These are phyloP conservation scores for Magnolia officinalis DNA, from an alignment of 164 flowering plant genomes.

Conservation along the genomic window DNA sequence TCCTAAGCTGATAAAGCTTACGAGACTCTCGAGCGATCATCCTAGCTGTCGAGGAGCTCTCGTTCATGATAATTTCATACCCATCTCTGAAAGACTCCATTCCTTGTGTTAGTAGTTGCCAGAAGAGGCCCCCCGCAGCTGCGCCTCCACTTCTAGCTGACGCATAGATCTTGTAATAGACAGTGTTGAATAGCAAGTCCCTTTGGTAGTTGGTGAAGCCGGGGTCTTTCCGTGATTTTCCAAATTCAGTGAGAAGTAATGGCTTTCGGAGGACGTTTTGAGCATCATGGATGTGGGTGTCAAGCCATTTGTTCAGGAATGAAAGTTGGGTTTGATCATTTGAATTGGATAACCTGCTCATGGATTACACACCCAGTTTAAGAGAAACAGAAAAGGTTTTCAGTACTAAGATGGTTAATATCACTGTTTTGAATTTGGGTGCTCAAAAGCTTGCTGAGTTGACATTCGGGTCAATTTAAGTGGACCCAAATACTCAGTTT, in stretches of 20 bases:
- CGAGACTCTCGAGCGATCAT: conserved; percentile 53
- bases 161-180: conserved; percentile 45
- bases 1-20: conserved; percentile 38
- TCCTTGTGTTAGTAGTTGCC: conserved; percentile 68
- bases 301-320: conserved; percentile 58
- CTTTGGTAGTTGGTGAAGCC: conserved; percentile 39
- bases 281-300: conserved; percentile 59
- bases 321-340: conserved; percentile 46
- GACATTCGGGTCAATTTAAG: background rate
- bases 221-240: conserved; percentile 51
- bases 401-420: background rate
- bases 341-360: conserved; percentile 47
- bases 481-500: no score
- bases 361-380: background rate
- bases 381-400: background rate
- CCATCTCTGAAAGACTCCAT: conserved; percentile 73
- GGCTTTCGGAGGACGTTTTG: conserved; percentile 60
- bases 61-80: conserved; percentile 56
- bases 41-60: conserved; percentile 51
- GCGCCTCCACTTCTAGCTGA: conserved; percentile 68
- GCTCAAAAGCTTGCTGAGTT: background rate
- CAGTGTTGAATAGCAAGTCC: conserved; percentile 42
- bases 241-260: conserved; percentile 66
- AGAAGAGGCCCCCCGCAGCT: conserved; percentile 70
- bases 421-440: background rate